Evolutionary conservation across 495 filamentous ascomycete genomes (phyloP).

Genomic region (Penicillium antarcticum): DNA sequence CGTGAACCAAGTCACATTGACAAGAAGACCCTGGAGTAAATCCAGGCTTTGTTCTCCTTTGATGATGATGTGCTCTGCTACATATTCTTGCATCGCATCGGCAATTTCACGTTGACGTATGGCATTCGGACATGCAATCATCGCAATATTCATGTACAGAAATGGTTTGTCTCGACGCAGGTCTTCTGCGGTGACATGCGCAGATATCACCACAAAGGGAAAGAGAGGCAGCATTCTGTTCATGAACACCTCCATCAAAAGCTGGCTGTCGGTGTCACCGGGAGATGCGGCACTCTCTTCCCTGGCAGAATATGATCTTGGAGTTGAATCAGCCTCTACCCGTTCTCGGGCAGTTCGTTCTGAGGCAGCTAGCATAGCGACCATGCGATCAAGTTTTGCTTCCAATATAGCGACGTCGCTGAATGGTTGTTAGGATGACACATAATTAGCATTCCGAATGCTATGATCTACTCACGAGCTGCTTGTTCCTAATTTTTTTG

Average conservation of each 20-base stretch:
- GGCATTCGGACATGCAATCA: constrained; percentile 27
- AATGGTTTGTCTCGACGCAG: constrained; percentile 34
- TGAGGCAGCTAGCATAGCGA: constrained; percentile 19
- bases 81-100: constrained; percentile 16
- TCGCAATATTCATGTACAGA: constrained; percentile 33
- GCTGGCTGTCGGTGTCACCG: constrained; percentile 5
- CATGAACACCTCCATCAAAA: constrained; percentile 9
- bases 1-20: constrained; percentile 39
- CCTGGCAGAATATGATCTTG: not conserved
- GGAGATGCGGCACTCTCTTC: not conserved
- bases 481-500: not conserved
- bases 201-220: constrained; percentile 33
- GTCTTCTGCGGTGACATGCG: constrained; percentile 19
- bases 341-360: constrained; percentile 1
- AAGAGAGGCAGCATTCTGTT: constrained; percentile 27
- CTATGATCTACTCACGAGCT: constrained; percentile 6
- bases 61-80: constrained; percentile 32
- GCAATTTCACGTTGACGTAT: constrained; percentile 21
- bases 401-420: constrained; percentile 20
- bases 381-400: constrained; percentile 24
- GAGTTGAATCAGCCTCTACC: constrained; percentile 2
- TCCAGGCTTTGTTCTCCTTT: constrained; percentile 34
- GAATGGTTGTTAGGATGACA: not conserved
- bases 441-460: not conserved
- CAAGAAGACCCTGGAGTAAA: constrained; percentile 37